Evolutionary conservation across 176 grass and related monocot species (phyloP).

Genomic region (Aegilops tauschii): DNA sequence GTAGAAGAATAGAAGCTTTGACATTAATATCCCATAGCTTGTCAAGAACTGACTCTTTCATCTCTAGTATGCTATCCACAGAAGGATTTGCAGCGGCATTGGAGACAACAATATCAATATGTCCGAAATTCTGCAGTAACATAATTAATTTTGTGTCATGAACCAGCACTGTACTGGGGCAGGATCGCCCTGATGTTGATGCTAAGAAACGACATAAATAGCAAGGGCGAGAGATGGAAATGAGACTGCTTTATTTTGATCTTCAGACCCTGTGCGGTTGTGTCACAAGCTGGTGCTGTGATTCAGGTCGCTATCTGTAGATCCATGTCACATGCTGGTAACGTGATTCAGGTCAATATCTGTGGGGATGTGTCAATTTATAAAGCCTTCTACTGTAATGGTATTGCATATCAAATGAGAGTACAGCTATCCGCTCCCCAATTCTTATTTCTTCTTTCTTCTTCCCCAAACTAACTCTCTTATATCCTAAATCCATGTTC

Average conservation of each 20-base stretch:
- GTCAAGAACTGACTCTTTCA: constrained; percentile 78
- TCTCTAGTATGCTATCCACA: constrained; percentile 63
- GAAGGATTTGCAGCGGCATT: constrained; percentile 94
- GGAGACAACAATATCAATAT: constrained; percentile 89
- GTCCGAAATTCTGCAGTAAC: constrained; percentile 70
- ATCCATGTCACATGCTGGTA: not conserved
- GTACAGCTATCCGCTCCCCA: not conserved
- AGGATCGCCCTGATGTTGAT: not conserved
- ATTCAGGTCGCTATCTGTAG: not conserved
- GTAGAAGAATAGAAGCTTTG: constrained; percentile 81
- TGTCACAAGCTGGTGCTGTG: not conserved
- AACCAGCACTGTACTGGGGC: not conserved
- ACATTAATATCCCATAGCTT: constrained; percentile 98
- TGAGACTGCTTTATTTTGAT: not conserved
- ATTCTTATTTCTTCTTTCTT: not conserved
- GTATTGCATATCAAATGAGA: not conserved
- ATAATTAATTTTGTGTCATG: not conserved
- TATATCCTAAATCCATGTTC: not conserved
- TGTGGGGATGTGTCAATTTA: not conserved
- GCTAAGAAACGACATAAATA: not conserved
- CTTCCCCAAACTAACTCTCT: not conserved
- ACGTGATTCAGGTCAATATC: not conserved
- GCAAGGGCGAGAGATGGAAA: too few relatives aligned
- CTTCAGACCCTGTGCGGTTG: not conserved
- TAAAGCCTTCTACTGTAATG: not conserved